A percentile compares a stretch with the other conserved stretches of the same genome.
Evolutionary conservation across 2,329 filamentous ascomycete species (phyloP).

Genomic region (Orbilia quercus): DNA sequence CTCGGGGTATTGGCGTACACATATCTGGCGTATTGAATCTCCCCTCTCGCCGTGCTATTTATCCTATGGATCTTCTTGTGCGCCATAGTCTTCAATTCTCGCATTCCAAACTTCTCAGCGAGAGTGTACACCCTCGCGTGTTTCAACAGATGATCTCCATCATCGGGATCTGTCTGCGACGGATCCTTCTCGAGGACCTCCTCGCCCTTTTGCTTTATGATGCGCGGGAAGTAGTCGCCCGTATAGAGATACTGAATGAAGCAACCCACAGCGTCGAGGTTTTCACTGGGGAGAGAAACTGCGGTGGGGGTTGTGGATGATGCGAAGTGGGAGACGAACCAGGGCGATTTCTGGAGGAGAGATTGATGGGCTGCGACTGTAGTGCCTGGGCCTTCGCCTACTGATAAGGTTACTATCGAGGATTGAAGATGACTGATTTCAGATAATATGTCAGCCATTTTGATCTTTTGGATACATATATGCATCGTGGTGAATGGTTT

Average conservation of each 20-base stretch:
- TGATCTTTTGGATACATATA: neutral
- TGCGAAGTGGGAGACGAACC: slow-evolving; percentile 72
- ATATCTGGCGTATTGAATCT: slow-evolving; percentile 91
- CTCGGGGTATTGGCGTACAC: slow-evolving; percentile 80
- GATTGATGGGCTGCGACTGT: slow-evolving; percentile 82
- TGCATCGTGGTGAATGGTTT: neutral
- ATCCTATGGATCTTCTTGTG: slow-evolving; percentile 93
- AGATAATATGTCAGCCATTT: slow-evolving; percentile 47
- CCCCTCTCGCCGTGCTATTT: slow-evolving; percentile 85
- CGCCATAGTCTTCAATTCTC: slow-evolving; percentile 77
- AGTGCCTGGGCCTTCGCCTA: slow-evolving; percentile 71
- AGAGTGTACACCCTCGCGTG: slow-evolving; percentile 92
- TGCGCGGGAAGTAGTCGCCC: slow-evolving; percentile 81
- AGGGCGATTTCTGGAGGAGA: slow-evolving; percentile 79
- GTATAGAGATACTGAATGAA: slow-evolving; percentile 88
- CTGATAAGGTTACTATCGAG: slow-evolving; percentile 75
- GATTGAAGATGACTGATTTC: slow-evolving; percentile 74
- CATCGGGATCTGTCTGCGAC: slow-evolving; percentile 73
- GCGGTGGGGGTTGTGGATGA: slow-evolving; percentile 73
- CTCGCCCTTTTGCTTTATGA: slow-evolving; percentile 70
- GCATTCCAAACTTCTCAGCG: slow-evolving; percentile 79
- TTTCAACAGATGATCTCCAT: slow-evolving; percentile 84
- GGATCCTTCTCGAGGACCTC: slow-evolving; percentile 77
- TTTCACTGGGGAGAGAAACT: slow-evolving; percentile 75
- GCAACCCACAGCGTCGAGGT: slow-evolving; percentile 78